Percentiles rank a stretch among this genome's conserved stretches.
These are phyloP conservation scores for Thamnidium elegans DNA, from an alignment of 192 early-diverging fungal genomes.

Conservation along the genomic window DNA sequence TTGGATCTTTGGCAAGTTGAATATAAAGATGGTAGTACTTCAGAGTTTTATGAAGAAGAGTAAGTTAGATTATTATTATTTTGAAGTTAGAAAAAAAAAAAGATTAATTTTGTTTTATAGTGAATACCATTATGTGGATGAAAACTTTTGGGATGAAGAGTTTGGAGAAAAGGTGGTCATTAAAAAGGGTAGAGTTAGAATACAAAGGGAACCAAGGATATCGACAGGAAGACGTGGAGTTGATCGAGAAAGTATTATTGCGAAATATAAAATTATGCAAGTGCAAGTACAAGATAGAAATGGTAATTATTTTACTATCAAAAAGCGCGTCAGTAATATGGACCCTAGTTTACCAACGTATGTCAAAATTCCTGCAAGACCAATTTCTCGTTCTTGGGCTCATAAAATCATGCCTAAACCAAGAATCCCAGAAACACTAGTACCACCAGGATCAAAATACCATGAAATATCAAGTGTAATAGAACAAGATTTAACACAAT, in stretches of 20 bases:
- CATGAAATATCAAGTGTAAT: conserved; percentile 44
- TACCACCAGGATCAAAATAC: conserved; percentile 33
- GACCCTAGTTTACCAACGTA: conserved; percentile 87
- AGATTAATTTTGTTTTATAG: conserved; percentile 35
- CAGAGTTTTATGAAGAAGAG: conserved; percentile 80
- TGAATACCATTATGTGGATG: conserved; percentile 79
- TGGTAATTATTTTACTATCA: conserved; percentile 83
- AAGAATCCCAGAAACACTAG: not conserved
- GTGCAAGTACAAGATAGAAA: conserved; percentile 81
- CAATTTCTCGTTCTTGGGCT: conserved; percentile 86
- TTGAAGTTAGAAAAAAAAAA: not conserved
- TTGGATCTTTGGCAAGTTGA: conserved; percentile 80
- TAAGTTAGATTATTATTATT: no score
- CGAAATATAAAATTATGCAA: conserved; percentile 85
- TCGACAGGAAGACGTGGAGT: conserved; percentile 31
- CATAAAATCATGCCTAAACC: conserved; percentile 57
- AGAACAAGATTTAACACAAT: conserved; percentile 43
- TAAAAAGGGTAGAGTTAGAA: conserved; percentile 38
- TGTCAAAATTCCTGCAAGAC: conserved; percentile 80
- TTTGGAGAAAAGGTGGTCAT: conserved; percentile 43
- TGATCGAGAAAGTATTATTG: conserved; percentile 69
- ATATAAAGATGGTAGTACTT: conserved; percentile 65
- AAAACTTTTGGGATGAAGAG: conserved; percentile 80
- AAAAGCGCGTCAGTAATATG: conserved; percentile 76
- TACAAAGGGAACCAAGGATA: conserved; percentile 43